Evolutionary conservation across 352 stramenopile species (phyloP).

Genomic region (Pythium insidiosum): DNA sequence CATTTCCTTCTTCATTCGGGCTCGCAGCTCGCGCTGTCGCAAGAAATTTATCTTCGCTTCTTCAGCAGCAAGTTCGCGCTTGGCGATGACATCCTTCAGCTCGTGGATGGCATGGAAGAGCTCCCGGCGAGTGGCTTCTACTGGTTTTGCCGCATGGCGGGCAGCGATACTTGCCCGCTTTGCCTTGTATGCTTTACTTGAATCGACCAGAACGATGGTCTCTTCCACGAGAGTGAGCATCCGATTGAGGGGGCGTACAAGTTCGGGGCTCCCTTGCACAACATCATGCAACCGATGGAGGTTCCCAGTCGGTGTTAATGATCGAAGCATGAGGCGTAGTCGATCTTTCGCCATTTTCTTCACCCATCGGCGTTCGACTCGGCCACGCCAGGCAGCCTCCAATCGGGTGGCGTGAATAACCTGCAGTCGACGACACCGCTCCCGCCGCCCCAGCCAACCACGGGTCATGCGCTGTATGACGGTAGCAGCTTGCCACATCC

Average conservation of each 20-base stretch:
- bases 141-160: conserved; percentile 16
- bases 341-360: conserved; percentile 32
- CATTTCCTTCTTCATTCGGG: neutral
- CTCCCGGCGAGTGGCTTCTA: conserved; percentile 32
- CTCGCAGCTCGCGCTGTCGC: conserved; percentile 11
- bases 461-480: conserved; percentile 26
- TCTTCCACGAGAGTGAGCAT: conserved; percentile 54
- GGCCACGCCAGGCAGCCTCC: conserved; percentile 42
- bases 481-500: conserved; percentile 26
- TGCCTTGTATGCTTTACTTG: conserved; percentile 14
- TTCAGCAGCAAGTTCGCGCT: conserved; percentile 20
- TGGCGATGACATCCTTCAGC: conserved; percentile 20
- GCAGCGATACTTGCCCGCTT: conserved; percentile 26
- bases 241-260: conserved; percentile 30
- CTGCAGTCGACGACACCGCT: conserved; percentile 10
- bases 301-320: conserved; percentile 44
- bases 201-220: conserved; percentile 31
- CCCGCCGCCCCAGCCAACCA: conserved; percentile 16
- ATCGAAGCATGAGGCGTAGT: conserved; percentile 31
- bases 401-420: conserved; percentile 20
- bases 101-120: conserved; percentile 43
- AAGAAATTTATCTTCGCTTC: conserved; percentile 1
- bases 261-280: conserved; percentile 14
- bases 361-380: conserved; percentile 21
- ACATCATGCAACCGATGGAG: conserved; percentile 55